A percentile compares a stretch with the other conserved stretches of the same genome.
phyloP scores from a whole-genome alignment of 495 filamentous ascomycete species.

The Aspergillus sparsus region DNA sequence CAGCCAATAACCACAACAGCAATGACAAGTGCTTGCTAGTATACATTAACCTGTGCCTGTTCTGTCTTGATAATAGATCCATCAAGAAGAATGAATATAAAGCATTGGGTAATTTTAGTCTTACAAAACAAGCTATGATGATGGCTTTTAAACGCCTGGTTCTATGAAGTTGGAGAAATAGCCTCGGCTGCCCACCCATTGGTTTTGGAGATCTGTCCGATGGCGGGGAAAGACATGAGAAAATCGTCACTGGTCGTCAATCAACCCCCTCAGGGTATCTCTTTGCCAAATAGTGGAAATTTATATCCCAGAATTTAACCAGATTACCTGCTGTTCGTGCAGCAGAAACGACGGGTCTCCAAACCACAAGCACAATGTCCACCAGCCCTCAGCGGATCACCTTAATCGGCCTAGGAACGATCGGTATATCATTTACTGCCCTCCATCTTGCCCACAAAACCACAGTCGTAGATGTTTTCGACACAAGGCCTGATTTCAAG shows the following conservation, averaged over 20 bases:
- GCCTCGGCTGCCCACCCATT: conserved; percentile 5
- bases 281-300: not conserved
- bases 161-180: not conserved
- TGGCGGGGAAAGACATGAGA: conserved; percentile 3
- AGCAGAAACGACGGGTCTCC: no score
- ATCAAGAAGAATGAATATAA: no score
- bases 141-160: no score
- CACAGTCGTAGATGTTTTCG: conserved; percentile 50
- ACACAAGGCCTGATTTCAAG: conserved; percentile 53
- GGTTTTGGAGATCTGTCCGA: conserved; percentile 1
- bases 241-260: not conserved
- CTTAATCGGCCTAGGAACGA: conserved; percentile 58
- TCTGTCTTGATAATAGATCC: no score
- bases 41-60: no score
- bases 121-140: no score
- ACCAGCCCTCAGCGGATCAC: conserved; percentile 43
- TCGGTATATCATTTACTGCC: conserved; percentile 61
- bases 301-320: no score
- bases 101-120: no score
- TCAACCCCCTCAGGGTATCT: not conserved
- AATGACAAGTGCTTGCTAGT: no score
- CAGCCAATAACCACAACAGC: no score
- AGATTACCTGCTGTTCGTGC: no score
- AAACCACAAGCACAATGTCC: conserved; percentile 18
- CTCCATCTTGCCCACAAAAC: conserved; percentile 51